Evolutionary conservation across 495 filamentous ascomycete genomes (phyloP).

Genomic region (Lentithecium fluviatile): DNA sequence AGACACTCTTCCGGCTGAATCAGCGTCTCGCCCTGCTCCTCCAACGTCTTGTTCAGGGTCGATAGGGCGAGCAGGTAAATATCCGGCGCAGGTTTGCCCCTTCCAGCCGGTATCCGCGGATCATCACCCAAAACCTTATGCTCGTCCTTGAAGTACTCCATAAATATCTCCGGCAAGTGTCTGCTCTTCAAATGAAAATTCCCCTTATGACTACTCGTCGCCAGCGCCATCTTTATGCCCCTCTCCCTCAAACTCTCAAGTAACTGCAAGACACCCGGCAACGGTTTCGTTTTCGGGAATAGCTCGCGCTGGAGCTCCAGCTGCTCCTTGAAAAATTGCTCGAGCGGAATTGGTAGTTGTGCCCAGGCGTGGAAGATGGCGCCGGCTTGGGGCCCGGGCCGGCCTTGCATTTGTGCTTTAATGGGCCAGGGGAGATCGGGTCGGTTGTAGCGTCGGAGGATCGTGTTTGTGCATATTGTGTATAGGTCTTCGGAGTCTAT

Average conservation of each 20-base stretch:
- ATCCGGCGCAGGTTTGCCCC: slow-evolving; percentile 91
- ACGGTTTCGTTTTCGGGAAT: slow-evolving; percentile 70
- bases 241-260: slow-evolving; percentile 54
- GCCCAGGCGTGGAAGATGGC: slow-evolving; percentile 80
- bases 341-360: slow-evolving; percentile 69
- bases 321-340: slow-evolving; percentile 62
- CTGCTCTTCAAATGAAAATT: slow-evolving; percentile 81
- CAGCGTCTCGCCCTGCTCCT: slow-evolving; percentile 57
- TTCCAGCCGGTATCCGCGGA: slow-evolving; percentile 68
- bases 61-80: slow-evolving; percentile 88
- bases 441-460: slow-evolving; percentile 71
- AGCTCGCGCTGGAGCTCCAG: slow-evolving; percentile 60
- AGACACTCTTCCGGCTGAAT: slow-evolving; percentile 85
- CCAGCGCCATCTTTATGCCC: slow-evolving; percentile 78
- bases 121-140: slow-evolving; percentile 86
- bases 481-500: slow-evolving; percentile 94
- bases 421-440: slow-evolving; percentile 82
- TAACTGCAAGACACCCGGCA: slow-evolving; percentile 75
- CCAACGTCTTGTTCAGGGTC: slow-evolving; percentile 73
- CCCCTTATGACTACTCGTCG: slow-evolving; percentile 67
- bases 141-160: slow-evolving; percentile 57
- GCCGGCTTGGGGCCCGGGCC: slow-evolving; percentile 67
- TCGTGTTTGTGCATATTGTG: slow-evolving; percentile 74
- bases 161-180: slow-evolving; percentile 72
- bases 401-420: slow-evolving; percentile 94